These are phyloP conservation scores for Pezicula rhizophila DNA, from an alignment of 2,329 filamentous ascomycete species.

Conservation along the genomic window DNA sequence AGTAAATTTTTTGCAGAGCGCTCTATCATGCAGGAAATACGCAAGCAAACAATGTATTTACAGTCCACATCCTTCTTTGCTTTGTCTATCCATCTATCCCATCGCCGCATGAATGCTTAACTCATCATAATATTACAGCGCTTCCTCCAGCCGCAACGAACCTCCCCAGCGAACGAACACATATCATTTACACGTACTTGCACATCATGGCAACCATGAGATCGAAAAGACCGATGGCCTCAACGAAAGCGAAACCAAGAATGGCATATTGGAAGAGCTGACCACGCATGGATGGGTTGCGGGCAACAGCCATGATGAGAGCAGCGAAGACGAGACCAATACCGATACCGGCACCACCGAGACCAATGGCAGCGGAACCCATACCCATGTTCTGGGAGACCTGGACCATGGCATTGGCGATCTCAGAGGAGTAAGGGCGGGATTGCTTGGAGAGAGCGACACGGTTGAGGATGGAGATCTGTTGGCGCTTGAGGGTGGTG, in stretches of 20 bases:
- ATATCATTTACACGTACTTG: constrained; percentile 59
- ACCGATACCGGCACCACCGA: constrained; percentile 89
- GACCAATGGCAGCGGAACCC: constrained; percentile 85
- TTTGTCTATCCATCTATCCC: neutral
- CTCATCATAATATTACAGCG: constrained; percentile 1
- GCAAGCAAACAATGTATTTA: neutral
- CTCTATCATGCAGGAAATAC: neutral
- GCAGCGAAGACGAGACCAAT: constrained; percentile 92
- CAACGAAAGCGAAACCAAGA: constrained; percentile 92
- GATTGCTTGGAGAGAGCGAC: constrained; percentile 45
- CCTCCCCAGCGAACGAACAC: neutral
- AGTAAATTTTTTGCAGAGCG: constrained; percentile 1
- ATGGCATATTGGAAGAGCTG: constrained; percentile 96
- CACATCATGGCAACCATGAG: constrained; percentile 91
- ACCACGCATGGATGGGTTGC: constrained; percentile 89
- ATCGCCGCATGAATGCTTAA: neutral
- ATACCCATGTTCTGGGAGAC: constrained; percentile 88
- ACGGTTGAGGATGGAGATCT: constrained; percentile 59
- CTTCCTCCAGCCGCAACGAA: neutral
- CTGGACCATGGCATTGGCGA: constrained; percentile 82
- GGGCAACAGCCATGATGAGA: constrained; percentile 82
- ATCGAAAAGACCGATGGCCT: constrained; percentile 85
- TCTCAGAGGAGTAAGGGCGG: constrained; percentile 81
- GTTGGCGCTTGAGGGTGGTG: constrained; percentile 68
- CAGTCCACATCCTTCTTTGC: neutral